These are phyloP conservation scores for Pseudocercospora vitis DNA, from an alignment of 2,329 filamentous ascomycete genomes.

Conservation along the genomic window DNA sequence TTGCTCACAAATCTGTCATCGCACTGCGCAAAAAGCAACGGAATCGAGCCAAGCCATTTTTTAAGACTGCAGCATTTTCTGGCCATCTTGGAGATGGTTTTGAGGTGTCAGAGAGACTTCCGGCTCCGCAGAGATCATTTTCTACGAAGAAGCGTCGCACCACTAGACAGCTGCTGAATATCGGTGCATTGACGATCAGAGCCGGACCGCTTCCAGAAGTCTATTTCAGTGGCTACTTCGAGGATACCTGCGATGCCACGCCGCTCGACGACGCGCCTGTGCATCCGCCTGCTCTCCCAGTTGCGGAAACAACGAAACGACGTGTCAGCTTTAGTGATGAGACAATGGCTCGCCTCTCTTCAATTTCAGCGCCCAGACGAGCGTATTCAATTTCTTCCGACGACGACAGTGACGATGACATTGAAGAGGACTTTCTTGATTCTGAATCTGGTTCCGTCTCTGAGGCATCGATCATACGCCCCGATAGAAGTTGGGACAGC, in stretches of 20 bases:
- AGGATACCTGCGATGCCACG: conserved; percentile 1
- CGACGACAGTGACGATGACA: conserved; percentile 22
- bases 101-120: conserved; percentile 20
- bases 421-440: conserved; percentile 15
- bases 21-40: conserved; percentile 19
- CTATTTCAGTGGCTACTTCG: conserved; percentile 23
- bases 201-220: conserved; percentile 33
- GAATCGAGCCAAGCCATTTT: conserved; percentile 13
- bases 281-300: neutral
- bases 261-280: neutral
- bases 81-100: conserved; percentile 27
- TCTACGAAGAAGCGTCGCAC: neutral
- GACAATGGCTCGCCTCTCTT: conserved; percentile 29
- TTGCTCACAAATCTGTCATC: conserved; percentile 25
- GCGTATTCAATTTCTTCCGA: conserved; percentile 25
- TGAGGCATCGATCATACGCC: neutral
- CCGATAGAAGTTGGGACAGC: neutral
- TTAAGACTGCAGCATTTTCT: neutral
- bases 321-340: conserved; percentile 27
- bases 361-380: conserved; percentile 30
- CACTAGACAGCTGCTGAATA: conserved; percentile 11
- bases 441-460: neutral
- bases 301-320: neutral
- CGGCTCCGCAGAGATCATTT: neutral
- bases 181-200: conserved; percentile 24